Conservation (phyloP, 192 early-diverging fungal species). For the Coemansia sp. region DNA sequence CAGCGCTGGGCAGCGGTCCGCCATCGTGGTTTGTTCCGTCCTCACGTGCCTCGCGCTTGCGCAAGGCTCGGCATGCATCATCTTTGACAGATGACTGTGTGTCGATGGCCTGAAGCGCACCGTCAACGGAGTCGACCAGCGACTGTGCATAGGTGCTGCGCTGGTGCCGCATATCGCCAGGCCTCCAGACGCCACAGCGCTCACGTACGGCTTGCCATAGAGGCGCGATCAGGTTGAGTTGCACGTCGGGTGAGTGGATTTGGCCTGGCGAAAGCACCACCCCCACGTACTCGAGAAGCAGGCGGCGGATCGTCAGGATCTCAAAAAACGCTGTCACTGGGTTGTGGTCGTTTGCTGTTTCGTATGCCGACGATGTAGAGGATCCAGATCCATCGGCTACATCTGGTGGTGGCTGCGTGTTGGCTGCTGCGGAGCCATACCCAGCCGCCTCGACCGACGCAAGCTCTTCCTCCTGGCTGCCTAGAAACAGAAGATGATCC, state of each 20-base stretch:
- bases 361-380: neutral
- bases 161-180: slow-evolving; percentile 37
- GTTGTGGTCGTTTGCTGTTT: slow-evolving; percentile 36
- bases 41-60: neutral
- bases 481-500: neutral
- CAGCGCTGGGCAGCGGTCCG: slow-evolving; percentile 39
- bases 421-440: neutral
- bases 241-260: slow-evolving; percentile 43
- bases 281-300: slow-evolving; percentile 39
- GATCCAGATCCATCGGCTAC: neutral
- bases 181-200: slow-evolving; percentile 38
- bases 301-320: slow-evolving; percentile 23
- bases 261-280: slow-evolving; percentile 39
- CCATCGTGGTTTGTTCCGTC: slow-evolving; percentile 1
- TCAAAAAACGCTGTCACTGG: slow-evolving; percentile 41
- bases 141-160: neutral
- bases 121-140: neutral
- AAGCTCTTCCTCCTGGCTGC: neutral
- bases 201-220: slow-evolving; percentile 34
- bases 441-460: neutral
- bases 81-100: neutral
- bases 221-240: slow-evolving; percentile 43
- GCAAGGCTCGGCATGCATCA: neutral
- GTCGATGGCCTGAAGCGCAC: slow-evolving; percentile 8
- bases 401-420: neutral